Conservation (phyloP, 2,329 filamentous ascomycete genomes). For the Pseudopyricularia javanii region DNA sequence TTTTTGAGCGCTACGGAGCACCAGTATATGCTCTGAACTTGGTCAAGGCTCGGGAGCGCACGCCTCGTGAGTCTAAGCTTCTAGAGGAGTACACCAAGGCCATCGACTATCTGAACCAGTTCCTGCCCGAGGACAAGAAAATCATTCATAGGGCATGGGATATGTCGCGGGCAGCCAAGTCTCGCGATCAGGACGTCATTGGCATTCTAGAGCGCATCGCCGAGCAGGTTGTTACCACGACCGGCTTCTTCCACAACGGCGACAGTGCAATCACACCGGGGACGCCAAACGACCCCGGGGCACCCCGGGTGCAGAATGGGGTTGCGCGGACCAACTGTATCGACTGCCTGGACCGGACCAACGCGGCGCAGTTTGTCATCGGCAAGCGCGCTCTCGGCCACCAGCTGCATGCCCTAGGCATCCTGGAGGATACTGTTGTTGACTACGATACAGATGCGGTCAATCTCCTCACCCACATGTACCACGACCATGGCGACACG, state of each 20-base stretch:
- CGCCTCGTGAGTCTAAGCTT: slow-evolving; percentile 82
- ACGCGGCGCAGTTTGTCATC: slow-evolving; percentile 95
- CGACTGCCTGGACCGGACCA: slow-evolving; percentile 92
- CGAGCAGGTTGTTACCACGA: slow-evolving; percentile 72
- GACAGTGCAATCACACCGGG: slow-evolving; percentile 45
- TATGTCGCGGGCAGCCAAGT: slow-evolving; percentile 92
- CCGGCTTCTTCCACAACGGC: slow-evolving; percentile 92
- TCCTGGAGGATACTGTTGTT: slow-evolving; percentile 63
- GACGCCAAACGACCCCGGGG: slow-evolving; percentile 8
- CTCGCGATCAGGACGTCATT: slow-evolving; percentile 87
- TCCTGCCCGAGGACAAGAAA: slow-evolving; percentile 69
- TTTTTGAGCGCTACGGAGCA: slow-evolving; percentile 86
- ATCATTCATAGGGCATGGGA: slow-evolving; percentile 95
- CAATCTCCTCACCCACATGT: slow-evolving; percentile 96
- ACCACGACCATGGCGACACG: slow-evolving; percentile 93
- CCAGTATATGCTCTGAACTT: slow-evolving; percentile 88
- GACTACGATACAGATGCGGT: slow-evolving; percentile 94
- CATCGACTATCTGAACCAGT: slow-evolving; percentile 88
- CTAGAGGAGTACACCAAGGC: slow-evolving; percentile 78
- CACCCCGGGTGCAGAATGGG: slow-evolving; percentile 71
- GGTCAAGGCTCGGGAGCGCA: slow-evolving; percentile 79
- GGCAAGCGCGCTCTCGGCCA: slow-evolving; percentile 87
- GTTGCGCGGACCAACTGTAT: slow-evolving; percentile 95
- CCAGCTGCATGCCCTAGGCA: slow-evolving; percentile 82
- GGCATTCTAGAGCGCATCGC: slow-evolving; percentile 81